Evolutionary conservation across 495 filamentous ascomycete species (phyloP).

Genomic region (Opeltia flavorubescens): DNA sequence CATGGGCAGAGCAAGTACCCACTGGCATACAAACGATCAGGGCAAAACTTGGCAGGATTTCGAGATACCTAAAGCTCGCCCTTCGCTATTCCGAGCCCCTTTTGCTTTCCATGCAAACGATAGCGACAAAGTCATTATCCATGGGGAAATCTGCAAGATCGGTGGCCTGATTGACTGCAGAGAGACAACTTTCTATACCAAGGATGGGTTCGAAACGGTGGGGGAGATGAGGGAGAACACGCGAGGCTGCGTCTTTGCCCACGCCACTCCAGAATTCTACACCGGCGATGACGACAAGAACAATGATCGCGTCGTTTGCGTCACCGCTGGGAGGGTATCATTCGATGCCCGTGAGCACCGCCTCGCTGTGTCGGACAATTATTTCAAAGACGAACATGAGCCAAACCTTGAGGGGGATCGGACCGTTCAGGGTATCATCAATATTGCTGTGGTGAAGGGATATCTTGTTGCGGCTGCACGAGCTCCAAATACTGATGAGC

Average conservation of each 20-base stretch:
- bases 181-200: conserved; percentile 57
- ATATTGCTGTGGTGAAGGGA: conserved; percentile 64
- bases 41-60: conserved; percentile 71
- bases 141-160: conserved; percentile 46
- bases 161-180: conserved; percentile 19
- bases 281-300: conserved; percentile 43
- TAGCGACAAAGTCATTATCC: conserved; percentile 68
- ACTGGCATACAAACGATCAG: conserved; percentile 70
- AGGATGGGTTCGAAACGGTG: conserved; percentile 59
- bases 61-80: conserved; percentile 32
- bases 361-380: conserved; percentile 65
- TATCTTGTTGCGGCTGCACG: conserved; percentile 73
- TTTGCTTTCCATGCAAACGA: conserved; percentile 72
- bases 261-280: conserved; percentile 57
- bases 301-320: conserved; percentile 59
- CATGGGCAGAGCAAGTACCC: conserved; percentile 44
- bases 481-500: conserved; percentile 67
- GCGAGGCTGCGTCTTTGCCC: conserved; percentile 71
- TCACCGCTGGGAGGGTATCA: conserved; percentile 47
- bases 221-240: conserved; percentile 48
- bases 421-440: conserved; percentile 59
- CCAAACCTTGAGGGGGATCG: conserved; percentile 58
- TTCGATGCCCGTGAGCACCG: conserved; percentile 50
- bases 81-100: conserved; percentile 27
- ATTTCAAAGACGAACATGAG: conserved; percentile 51